Percentiles rank a stretch among this genome's conserved stretches.
phyloP scores from a whole-genome alignment of 2,329 filamentous ascomycete species.

The Aspergillus neotritici region DNA sequence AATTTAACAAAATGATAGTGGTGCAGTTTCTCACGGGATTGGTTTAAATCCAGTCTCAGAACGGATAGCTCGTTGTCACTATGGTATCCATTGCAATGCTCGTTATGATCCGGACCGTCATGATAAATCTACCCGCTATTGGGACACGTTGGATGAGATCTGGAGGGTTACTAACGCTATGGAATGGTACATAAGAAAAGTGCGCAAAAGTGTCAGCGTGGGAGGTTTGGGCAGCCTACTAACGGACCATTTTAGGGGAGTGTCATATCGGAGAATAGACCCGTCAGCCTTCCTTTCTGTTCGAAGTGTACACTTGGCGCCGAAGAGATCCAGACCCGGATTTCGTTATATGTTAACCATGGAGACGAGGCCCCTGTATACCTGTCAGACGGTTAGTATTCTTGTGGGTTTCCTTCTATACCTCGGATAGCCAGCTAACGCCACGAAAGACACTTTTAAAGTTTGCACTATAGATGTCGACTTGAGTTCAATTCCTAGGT shows the following conservation, averaged over 20 bases:
- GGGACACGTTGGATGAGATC: conserved; percentile 6
- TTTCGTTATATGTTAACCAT: background rate
- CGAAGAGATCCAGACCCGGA: background rate
- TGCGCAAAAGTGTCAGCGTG: background rate
- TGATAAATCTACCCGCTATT: background rate
- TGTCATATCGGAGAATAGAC: conserved; percentile 8
- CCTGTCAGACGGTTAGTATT: background rate
- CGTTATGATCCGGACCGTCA: background rate
- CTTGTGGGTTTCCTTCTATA: background rate
- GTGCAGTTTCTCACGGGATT: conserved; percentile 17
- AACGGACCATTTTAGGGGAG: background rate
- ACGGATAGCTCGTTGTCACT: conserved; percentile 17
- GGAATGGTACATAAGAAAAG: conserved; percentile 21
- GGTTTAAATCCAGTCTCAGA: conserved; percentile 17
- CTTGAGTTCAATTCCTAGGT: conserved; percentile 12
- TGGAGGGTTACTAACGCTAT: conserved; percentile 3
- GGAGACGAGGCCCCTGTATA: background rate
- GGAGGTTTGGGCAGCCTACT: background rate
- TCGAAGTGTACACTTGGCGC: rapidly evolving
- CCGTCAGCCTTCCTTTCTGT: conserved; percentile 5
- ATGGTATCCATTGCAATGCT: background rate
- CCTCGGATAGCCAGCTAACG: background rate
- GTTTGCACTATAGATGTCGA: conserved; percentile 15
- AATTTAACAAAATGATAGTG: conserved; percentile 7
- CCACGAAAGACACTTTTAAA: conserved; percentile 1